Base-by-base conservation (phyloP, 108 stramenopile species). In the Fragilariopsis cylindrus region DNA sequence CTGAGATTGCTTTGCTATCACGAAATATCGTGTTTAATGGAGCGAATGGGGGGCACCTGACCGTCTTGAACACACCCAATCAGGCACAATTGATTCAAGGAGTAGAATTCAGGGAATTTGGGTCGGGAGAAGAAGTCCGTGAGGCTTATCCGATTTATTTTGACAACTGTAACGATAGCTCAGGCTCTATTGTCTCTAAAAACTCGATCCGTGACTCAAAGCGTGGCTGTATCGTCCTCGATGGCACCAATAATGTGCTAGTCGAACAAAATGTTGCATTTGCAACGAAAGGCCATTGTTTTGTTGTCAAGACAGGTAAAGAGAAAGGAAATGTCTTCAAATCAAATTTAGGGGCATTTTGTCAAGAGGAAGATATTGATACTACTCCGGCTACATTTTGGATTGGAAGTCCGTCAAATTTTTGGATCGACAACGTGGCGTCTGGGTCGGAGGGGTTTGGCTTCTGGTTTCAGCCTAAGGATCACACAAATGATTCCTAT, bases 21-120 rank as follows among this genome's bases (percentile, higher is more conserved):
- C 83, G 89, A n/a, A 88, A 85, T 40, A 84, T 90, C 71, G 76
- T 82, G 42, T 84, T 90, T 76, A 71, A 84, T 60, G 88, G 81
- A 30, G 76, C 21, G 30, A 41, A 74, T 15, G 88, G 86, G 49
- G 83, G 76, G 7, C 84, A 88, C 60, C 73, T 88, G 13, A 84
- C 82, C 50, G 71, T 88, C 19, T 63, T 87, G 44, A 84, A 87
- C 53, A 89, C 88, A 3, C 82, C 84, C n/a, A 80, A 57, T 18
- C 77, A 81, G n/a, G 69, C 79, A 69, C 88, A 89, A 67, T 19
- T 66, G 11, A 81, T 89, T 45, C 82, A 84, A 60, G 86, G 88
- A 46, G 85, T 82, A 8, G 88, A 88, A 48, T 79, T 88, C 49
- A 47, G 13, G 9, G 76, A 78, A 39, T 85, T 86, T 76, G 88